Evolutionary conservation across 2,329 filamentous ascomycete species (phyloP).

Genomic region (Fusarium tuaranense): DNA sequence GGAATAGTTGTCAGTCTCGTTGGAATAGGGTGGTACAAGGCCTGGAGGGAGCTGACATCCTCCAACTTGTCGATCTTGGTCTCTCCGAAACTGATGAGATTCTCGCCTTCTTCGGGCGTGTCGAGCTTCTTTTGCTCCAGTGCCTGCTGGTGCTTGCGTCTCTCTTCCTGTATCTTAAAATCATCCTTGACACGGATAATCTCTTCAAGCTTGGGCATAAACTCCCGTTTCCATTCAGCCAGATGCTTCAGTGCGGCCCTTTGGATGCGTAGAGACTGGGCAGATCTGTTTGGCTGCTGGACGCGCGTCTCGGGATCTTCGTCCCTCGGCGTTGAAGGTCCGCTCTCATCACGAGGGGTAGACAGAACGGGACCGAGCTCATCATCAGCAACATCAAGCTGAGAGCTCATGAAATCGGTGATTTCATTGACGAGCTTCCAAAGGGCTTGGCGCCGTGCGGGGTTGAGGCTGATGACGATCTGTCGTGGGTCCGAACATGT

Average conservation of each 20-base stretch:
- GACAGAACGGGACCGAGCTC: conserved; percentile 47
- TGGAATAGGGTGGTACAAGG: conserved; percentile 64
- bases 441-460: conserved; percentile 63
- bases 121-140: conserved; percentile 53
- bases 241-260: conserved; percentile 74
- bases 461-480: conserved; percentile 66
- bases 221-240: conserved; percentile 80
- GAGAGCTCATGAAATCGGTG: conserved; percentile 64
- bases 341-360: conserved; percentile 25
- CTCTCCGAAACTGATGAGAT: conserved; percentile 57
- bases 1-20: conserved; percentile 68
- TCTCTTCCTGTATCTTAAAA: conserved; percentile 59
- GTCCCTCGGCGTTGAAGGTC: conserved; percentile 20
- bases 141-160: conserved; percentile 58
- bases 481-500: conserved; percentile 66
- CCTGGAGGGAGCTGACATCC: conserved; percentile 60
- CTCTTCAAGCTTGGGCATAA: conserved; percentile 78
- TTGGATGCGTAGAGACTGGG: conserved; percentile 51
- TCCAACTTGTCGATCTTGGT: conserved; percentile 48
- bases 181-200: conserved; percentile 67
- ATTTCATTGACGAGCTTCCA: conserved; percentile 64
- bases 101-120: conserved; percentile 50
- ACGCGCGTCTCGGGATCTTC: conserved; percentile 19
- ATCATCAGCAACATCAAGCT: conserved; percentile 57
- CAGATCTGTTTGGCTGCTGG: conserved; percentile 33